Evolutionary conservation across 148 eudicot genomes (phyloP).

Genomic region (Camellia lanceoleosa): DNA sequence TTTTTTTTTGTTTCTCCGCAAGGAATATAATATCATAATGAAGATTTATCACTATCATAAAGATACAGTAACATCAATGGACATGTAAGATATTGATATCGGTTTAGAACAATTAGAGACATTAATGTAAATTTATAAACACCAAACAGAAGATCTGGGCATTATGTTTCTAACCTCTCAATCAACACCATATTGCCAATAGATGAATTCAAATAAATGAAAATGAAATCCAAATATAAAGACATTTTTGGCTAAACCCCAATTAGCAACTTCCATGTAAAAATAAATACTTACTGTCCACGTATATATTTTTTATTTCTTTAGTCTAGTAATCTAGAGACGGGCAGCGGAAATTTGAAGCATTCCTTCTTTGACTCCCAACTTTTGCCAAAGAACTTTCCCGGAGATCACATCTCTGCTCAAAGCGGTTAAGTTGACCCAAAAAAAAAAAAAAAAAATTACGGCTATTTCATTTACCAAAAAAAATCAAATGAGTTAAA

Average conservation of each 20-base stretch:
- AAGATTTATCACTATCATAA: too few relatives aligned
- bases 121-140: not conserved
- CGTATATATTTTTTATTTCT: constrained; percentile 90
- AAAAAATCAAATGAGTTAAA: not conserved
- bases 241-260: not conserved
- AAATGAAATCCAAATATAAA: constrained; percentile 1
- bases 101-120: not conserved
- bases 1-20: not conserved
- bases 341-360: constrained; percentile 40
- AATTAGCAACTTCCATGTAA: constrained; percentile 3
- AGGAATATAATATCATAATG: too few relatives aligned
- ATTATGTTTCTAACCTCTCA: not conserved
- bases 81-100: too few relatives aligned
- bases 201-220: not conserved
- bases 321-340: constrained; percentile 66
- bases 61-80: too few relatives aligned
- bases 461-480: too few relatives aligned
- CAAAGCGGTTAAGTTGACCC: constrained; percentile 18
- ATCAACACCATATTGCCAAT: not conserved
- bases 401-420: constrained; percentile 33
- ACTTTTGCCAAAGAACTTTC: constrained; percentile 42
- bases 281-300: constrained; percentile 73
- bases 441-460: not conserved
- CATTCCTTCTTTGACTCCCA: constrained; percentile 35
- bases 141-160: constrained; percentile 1